A percentile compares a stretch with the other conserved stretches of the same genome.
These are phyloP conservation scores for Peterozyma toletana DNA, from an alignment of 805 yeast genomes.

Conservation along the genomic window DNA sequence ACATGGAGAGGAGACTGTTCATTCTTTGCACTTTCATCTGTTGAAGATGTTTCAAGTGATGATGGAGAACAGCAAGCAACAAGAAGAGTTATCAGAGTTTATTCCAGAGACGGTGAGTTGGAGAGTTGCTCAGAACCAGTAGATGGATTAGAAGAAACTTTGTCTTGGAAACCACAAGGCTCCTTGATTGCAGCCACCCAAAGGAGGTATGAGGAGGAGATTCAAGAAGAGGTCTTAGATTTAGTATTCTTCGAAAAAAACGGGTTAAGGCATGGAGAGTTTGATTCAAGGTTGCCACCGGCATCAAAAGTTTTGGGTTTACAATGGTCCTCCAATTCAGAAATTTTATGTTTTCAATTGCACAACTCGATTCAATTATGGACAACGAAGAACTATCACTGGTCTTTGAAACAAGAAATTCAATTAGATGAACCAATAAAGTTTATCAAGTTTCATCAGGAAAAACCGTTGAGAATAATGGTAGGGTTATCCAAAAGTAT, in stretches of 20 bases:
- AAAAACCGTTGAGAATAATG: slow-evolving; percentile 71
- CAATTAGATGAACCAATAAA: slow-evolving; percentile 25
- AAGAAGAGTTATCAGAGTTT: slow-evolving; percentile 80
- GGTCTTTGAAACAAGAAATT: slow-evolving; percentile 88
- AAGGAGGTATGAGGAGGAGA: slow-evolving; percentile 47
- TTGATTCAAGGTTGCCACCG: slow-evolving; percentile 56
- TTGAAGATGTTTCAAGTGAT: slow-evolving; percentile 39
- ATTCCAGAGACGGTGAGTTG: slow-evolving; percentile 69
- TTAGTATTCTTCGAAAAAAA: slow-evolving; percentile 86
- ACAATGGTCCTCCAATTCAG: slow-evolving; percentile 79
- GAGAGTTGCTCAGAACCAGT: slow-evolving; percentile 87
- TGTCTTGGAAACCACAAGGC: slow-evolving; percentile 92
- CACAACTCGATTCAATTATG: slow-evolving; percentile 68
- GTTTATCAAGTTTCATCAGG: slow-evolving; percentile 79
- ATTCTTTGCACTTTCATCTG: slow-evolving; percentile 60
- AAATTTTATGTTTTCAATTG: slow-evolving; percentile 65
- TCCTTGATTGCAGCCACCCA: slow-evolving; percentile 78
- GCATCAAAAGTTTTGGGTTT: slow-evolving; percentile 41
- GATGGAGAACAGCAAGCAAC: slow-evolving; percentile 25
- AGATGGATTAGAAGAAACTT: slow-evolving; percentile 64
- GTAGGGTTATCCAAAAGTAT: slow-evolving; percentile 47
- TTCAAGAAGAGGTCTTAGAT: slow-evolving; percentile 36
- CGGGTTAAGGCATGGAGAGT: slow-evolving; percentile 88
- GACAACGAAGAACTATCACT: slow-evolving; percentile 89
- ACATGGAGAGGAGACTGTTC: slow-evolving; percentile 98